Conservation (phyloP, 169 alveolate species). For the Eimeria acervulina region DNA sequence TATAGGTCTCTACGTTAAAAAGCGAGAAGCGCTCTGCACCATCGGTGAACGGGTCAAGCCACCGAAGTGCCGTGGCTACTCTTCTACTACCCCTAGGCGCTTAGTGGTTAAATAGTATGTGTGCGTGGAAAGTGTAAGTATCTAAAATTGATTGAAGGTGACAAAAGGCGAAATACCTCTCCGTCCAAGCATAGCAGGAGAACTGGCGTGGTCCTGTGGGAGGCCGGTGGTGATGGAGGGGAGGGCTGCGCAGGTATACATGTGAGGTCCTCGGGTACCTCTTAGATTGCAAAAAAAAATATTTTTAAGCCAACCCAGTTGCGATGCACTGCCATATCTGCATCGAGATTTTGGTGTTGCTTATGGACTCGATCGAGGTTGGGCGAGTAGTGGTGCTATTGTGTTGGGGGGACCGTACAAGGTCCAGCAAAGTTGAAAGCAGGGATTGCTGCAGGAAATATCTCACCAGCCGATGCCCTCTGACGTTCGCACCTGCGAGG, state of each 20-base stretch:
- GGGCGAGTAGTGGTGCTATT: not conserved
- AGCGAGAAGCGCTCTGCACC: not conserved
- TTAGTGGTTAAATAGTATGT: not conserved
- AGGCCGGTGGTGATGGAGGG: not conserved
- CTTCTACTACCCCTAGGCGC: not conserved
- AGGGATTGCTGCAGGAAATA: not conserved
- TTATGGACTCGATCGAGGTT: not conserved
- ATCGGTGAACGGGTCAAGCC: conserved; percentile 35
- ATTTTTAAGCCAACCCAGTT: not conserved
- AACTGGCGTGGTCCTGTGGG: not conserved
- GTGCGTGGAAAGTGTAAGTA: not conserved
- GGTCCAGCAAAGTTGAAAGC: not conserved
- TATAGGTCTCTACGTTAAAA: not conserved
- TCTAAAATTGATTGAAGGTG: not conserved
- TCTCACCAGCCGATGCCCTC: not conserved
- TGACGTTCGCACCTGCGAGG: not conserved
- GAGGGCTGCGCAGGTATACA: not conserved
- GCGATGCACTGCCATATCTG: not conserved
- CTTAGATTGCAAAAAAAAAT: not conserved
- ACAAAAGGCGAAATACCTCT: not conserved
- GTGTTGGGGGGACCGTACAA: not conserved
- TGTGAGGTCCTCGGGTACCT: not conserved
- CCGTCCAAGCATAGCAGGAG: not conserved
- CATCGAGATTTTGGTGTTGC: not conserved
- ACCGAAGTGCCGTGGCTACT: not conserved